Conservation (phyloP, 208 protist genomes). For the Angomonas ambiguus region DNA sequence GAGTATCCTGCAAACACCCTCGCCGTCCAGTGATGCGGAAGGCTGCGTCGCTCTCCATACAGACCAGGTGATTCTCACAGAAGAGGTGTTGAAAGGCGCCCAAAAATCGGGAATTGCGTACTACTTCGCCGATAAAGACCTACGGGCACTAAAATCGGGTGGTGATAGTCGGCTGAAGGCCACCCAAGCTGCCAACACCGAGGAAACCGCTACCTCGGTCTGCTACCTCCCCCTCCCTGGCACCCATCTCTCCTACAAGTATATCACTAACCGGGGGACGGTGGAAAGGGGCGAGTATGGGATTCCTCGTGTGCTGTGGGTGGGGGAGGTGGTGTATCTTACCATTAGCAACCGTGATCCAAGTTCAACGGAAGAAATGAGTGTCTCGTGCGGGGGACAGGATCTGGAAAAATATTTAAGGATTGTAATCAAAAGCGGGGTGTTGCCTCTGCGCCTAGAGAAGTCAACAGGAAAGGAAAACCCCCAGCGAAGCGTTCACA, state of each 20-base stretch:
- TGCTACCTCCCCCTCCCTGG: conserved; percentile 50
- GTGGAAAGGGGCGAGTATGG: conserved; percentile 38
- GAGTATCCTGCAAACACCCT: conserved; percentile 47
- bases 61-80: conserved; percentile 61
- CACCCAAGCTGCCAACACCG: neutral
- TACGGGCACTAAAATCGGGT: conserved; percentile 15
- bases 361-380: neutral
- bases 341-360: conserved; percentile 5
- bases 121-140: conserved; percentile 70
- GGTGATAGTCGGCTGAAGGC: conserved; percentile 4
- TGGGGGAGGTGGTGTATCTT: conserved; percentile 62
- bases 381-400: neutral
- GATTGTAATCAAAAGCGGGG: neutral
- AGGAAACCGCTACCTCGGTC: neutral
- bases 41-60: conserved; percentile 82
- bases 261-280: conserved; percentile 63
- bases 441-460: neutral
- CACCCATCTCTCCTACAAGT: conserved; percentile 41
- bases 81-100: conserved; percentile 34
- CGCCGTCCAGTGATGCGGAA: conserved; percentile 51
- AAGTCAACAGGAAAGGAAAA: neutral
- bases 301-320: conserved; percentile 43
- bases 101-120: conserved; percentile 56
- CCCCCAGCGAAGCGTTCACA: neutral
- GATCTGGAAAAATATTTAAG: neutral